Evolutionary conservation across 257 asterid species (phyloP).

Genomic region (Forsythia suspensa): DNA sequence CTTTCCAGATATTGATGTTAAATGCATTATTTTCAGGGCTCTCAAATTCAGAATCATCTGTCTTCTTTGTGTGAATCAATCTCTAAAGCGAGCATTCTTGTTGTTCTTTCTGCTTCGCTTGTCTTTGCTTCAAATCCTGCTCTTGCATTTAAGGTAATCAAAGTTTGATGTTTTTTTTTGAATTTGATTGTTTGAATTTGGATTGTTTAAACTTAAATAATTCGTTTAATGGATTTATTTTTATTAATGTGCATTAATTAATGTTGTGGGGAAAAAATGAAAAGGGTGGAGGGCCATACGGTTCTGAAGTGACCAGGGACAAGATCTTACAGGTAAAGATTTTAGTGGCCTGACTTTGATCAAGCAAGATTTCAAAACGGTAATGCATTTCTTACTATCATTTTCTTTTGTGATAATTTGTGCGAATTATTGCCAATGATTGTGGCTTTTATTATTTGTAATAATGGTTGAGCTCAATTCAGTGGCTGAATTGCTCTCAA

Average conservation of each 20-base stretch:
- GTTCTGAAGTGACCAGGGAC: slow-evolving; percentile 93
- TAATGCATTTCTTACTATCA: slow-evolving; percentile 20
- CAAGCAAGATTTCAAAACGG: slow-evolving; percentile 96
- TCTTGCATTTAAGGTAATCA: slow-evolving; percentile 77
- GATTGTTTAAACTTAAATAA: background rate
- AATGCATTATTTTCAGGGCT: slow-evolving; percentile 28
- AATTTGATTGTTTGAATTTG: too few species aligned
- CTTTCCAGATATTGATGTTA: background rate
- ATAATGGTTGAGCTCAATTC: too few species aligned
- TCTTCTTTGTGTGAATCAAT: slow-evolving; percentile 45
- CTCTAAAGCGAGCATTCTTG: slow-evolving; percentile 59
- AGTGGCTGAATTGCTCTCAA: too few species aligned
- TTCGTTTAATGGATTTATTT: background rate
- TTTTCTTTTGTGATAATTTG: too few species aligned
- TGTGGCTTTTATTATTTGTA: too few species aligned
- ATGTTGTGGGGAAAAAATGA: slow-evolving; percentile 8
- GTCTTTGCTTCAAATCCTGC: slow-evolving; percentile 81
- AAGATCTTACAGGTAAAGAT: slow-evolving; percentile 84
- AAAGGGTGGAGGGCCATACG: slow-evolving; percentile 99
- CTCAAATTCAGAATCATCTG: slow-evolving; percentile 23
- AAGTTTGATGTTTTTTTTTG: background rate
- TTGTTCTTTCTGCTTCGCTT: slow-evolving; percentile 70
- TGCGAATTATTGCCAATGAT: too few species aligned
- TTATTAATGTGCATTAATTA: slow-evolving; percentile 17
- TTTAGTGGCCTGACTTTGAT: slow-evolving; percentile 83